phyloP scores from a whole-genome alignment of 169 alveolate genomes.

The Eimeria brunetti region DNA sequence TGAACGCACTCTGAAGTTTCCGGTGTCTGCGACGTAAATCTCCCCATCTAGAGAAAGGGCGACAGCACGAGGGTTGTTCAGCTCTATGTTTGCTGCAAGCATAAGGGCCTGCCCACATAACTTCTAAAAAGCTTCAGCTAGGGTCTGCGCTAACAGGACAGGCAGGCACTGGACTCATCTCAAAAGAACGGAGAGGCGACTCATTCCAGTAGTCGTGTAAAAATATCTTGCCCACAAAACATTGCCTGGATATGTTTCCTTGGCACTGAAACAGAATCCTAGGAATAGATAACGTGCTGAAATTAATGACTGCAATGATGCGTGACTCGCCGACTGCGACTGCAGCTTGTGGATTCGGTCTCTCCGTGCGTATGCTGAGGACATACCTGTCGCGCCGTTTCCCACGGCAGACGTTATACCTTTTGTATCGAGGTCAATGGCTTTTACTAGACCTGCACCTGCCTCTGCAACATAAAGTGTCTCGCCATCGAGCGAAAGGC shows the following conservation, averaged over 20 bases:
- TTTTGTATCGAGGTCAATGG: not conserved
- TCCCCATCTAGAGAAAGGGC: constrained; percentile 10
- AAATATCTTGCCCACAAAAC: not conserved
- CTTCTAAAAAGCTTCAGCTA: not conserved
- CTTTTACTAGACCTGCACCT: not conserved
- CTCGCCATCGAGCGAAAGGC: constrained; percentile 17
- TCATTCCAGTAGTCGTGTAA: not conserved
- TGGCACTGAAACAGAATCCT: not conserved
- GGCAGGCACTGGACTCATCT: not conserved
- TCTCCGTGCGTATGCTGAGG: not conserved
- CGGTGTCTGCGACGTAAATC: constrained; percentile 68
- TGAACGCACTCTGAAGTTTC: constrained; percentile 31
- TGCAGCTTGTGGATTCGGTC: not conserved
- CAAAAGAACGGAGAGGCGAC: not conserved
- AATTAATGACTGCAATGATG: not conserved
- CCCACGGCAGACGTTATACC: not conserved
- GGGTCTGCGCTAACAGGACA: not conserved
- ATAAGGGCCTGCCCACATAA: not conserved
- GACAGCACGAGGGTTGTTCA: constrained; percentile 54
- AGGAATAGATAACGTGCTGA: not conserved
- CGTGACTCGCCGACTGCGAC: not conserved
- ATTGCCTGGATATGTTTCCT: not conserved
- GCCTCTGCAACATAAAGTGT: constrained; percentile 38
- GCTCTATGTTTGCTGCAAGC: constrained; percentile 10
- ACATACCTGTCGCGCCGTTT: constrained; percentile 55